Conservation (phyloP, 306 rosid genomes). For the Quercus berberidifolia region DNA sequence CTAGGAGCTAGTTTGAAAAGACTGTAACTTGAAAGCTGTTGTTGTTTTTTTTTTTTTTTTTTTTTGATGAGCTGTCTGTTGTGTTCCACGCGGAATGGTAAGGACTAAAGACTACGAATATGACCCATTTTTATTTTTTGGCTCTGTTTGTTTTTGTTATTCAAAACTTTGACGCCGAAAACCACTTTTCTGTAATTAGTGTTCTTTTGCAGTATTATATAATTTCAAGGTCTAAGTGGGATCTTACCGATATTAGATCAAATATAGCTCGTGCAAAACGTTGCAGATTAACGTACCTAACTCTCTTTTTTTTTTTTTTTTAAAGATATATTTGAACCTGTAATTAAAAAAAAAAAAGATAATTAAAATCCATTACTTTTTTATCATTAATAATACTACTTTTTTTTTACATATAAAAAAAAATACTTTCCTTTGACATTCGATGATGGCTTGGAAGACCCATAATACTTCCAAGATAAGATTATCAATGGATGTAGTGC, state of each 20-base stretch:
- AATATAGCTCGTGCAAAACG: neutral
- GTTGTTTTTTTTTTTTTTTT: neutral
- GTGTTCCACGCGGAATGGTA: neutral
- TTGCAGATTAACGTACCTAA: neutral
- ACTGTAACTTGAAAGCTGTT: neutral
- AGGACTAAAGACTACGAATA: too few species aligned
- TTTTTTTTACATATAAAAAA: too few species aligned
- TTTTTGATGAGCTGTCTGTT: neutral
- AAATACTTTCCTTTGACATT: too few species aligned
- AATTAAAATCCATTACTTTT: too few species aligned
- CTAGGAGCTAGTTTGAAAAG: neutral
- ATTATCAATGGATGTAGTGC: too few species aligned
- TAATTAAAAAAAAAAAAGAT: too few species aligned
- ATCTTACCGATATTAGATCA: neutral
- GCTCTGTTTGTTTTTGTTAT: neutral
- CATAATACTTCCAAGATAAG: too few species aligned
- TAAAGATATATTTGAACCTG: too few species aligned
- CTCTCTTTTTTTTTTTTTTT: neutral
- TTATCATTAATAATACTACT: too few species aligned
- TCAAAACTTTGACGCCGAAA: constrained; percentile 1
- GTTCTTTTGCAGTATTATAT: neutral
- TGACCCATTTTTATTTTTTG: too few species aligned
- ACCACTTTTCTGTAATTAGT: neutral
- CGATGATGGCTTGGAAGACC: too few species aligned
- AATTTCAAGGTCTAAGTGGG: neutral